Conservation (phyloP, 345 rosid genomes). For the Raphanus sativus region DNA sequence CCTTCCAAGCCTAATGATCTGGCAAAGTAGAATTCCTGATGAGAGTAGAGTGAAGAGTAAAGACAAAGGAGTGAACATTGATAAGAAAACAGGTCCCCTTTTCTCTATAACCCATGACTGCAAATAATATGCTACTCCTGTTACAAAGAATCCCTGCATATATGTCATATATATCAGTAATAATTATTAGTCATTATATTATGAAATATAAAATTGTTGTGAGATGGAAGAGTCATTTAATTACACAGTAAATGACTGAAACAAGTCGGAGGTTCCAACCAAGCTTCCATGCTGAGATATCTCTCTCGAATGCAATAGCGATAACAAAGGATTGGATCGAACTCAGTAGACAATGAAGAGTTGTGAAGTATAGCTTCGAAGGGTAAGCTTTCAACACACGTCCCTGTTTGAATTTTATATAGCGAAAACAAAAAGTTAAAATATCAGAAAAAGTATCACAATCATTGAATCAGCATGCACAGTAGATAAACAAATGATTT, state of each 20-base stretch:
- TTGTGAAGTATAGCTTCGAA: conserved; percentile 78
- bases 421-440: neutral
- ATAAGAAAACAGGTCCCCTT: conserved; percentile 86
- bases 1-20: conserved; percentile 75
- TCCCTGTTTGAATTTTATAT: conserved; percentile 43
- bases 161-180: neutral
- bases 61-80: conserved; percentile 82
- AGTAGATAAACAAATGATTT: neutral
- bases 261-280: conserved; percentile 79
- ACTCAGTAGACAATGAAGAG: conserved; percentile 74
- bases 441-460: neutral
- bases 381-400: conserved; percentile 64
- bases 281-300: conserved; percentile 68
- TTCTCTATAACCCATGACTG: conserved; percentile 94
- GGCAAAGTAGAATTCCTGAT: conserved; percentile 64
- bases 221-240: neutral
- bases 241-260: conserved; percentile 83
- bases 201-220: neutral
- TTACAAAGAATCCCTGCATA: conserved; percentile 81
- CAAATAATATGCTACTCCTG: conserved; percentile 74
- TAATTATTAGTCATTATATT: neutral
- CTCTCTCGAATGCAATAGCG: conserved; percentile 74
- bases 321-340: conserved; percentile 67
- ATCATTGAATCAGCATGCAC: neutral
- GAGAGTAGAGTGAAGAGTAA: conserved; percentile 62